Evolutionary conservation across 257 asterid species (phyloP), one percentile per base, ranked within the genome.

Genomic region (Capsicum chinense): DNA sequence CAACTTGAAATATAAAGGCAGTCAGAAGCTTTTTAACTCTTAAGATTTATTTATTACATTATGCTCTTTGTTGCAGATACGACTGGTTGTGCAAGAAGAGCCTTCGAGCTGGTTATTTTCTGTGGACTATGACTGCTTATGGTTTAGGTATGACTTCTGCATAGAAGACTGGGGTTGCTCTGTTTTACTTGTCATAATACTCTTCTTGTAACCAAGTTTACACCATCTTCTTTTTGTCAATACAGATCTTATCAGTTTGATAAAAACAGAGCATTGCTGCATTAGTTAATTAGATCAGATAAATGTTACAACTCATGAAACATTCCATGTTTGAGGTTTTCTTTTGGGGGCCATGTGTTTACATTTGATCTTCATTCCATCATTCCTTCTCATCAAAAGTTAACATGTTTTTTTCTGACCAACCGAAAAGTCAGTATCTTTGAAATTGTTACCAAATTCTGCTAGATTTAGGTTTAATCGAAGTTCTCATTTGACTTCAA

Each of bases 41-140:
- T 52, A 13, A 48, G 58, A 50, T 76, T 73, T 76, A 48, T 76
- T 19, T 6, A 10, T 76, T 76, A 76, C 14, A 76, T 60, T 83
- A 56, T 58, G 62, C 26, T 54, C 56, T 82, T 70, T 37, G 79
- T 88, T 89, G 85, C 92, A 96, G 99, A 90, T 92, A 92, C 69
- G 99, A 96, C 83, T 94, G 98, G 99, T 88, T 96, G 82, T 90
- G 98, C 26, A 93, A 91, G 52, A 96, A 89, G 89, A 90, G 90
- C 85, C 93, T 96, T 15, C 92, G 87, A 79, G 83, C 89, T 54
- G 99, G 99, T 83, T 96, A 96, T 86, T 96, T 96, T 63, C 79
- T 96, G 62, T 92, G 97, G 94, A 94, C 97, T 42, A 96, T 96
- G 97, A 68, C 92, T 56, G 98, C 99, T 73, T 96, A 92, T 63